These are phyloP conservation scores for Gloeophyllum trabeum DNA, from an alignment of 768 basidiomycete genomes.

Conservation along the genomic window DNA sequence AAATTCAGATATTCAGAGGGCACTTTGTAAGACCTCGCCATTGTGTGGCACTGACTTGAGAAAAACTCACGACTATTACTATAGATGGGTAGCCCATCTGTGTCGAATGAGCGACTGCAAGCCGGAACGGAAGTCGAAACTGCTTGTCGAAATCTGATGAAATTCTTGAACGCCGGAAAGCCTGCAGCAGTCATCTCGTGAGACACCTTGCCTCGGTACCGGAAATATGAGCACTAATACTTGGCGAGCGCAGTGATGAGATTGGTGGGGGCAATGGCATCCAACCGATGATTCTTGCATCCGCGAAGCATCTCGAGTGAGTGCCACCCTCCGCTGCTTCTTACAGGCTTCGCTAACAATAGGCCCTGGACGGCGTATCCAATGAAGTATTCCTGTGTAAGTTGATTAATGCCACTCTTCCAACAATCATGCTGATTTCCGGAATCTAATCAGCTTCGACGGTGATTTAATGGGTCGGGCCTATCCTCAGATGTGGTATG, in stretches of 20 bases:
- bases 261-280: slow-evolving; percentile 31
- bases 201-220: too few species aligned
- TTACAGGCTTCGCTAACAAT: neutral
- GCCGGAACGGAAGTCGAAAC: slow-evolving; percentile 7
- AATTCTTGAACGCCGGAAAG: slow-evolving; percentile 11
- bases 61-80: too few species aligned
- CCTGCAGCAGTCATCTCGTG: slow-evolving; percentile 12
- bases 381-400: slow-evolving; percentile 12
- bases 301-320: neutral
- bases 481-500: too few species aligned
- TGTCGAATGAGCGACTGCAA: slow-evolving; percentile 3
- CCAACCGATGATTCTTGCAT: slow-evolving; percentile 11
- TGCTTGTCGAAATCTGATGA: slow-evolving; percentile 10
- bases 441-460: too few species aligned
- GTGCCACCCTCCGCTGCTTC: neutral
- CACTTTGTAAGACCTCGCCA: too few species aligned
- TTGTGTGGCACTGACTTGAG: neutral
- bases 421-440: too few species aligned
- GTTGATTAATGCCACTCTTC: too few species aligned
- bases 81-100: neutral
- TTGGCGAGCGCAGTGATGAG: slow-evolving; percentile 18
- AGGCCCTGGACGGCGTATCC: neutral
- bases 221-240: too few species aligned
- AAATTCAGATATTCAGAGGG: neutral
- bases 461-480: slow-evolving; percentile 28